Evolutionary conservation across 2,329 filamentous ascomycete species (phyloP).

Genomic region (Colletotrichum lindemuthianum): DNA sequence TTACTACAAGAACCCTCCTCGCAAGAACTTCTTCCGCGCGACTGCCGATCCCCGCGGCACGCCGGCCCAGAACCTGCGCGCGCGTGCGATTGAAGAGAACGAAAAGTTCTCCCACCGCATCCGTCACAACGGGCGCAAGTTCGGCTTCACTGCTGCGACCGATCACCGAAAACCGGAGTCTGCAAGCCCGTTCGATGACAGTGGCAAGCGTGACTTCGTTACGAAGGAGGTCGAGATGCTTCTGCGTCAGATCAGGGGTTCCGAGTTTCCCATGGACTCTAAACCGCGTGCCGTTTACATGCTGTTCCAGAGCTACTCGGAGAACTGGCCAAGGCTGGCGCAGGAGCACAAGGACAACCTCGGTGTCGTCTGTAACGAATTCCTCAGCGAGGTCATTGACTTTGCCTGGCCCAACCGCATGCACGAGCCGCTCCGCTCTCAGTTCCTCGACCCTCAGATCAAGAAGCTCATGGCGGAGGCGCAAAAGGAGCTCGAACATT

Average conservation of each 20-base stretch:
- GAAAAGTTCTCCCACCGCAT: constrained; percentile 60
- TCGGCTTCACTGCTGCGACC: constrained; percentile 50
- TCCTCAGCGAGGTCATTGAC: constrained; percentile 61
- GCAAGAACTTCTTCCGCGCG: constrained; percentile 61
- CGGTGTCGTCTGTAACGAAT: constrained; percentile 64
- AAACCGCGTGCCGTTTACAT: constrained; percentile 65
- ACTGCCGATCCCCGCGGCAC: constrained; percentile 61
- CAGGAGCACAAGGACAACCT: constrained; percentile 66
- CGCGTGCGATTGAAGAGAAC: constrained; percentile 62
- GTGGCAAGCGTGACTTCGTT: constrained; percentile 59
- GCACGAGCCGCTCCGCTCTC: constrained; percentile 59
- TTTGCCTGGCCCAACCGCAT: constrained; percentile 61
- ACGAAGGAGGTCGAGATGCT: constrained; percentile 59
- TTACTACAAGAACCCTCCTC: constrained; percentile 65
- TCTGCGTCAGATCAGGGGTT: constrained; percentile 60
- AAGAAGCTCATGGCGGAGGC: constrained; percentile 57
- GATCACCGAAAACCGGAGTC: constrained; percentile 35
- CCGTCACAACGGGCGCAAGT: constrained; percentile 60
- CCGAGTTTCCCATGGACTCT: constrained; percentile 62
- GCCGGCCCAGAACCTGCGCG: constrained; percentile 61
- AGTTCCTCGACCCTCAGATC: constrained; percentile 61
- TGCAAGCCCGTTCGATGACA: constrained; percentile 43
- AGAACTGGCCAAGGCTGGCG: constrained; percentile 62
- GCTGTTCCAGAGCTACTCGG: constrained; percentile 63
- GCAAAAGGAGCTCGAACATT: constrained; percentile 55